Base-by-base conservation (phyloP, 768 basidiomycete species). In the Tricholoma terreum region DNA sequence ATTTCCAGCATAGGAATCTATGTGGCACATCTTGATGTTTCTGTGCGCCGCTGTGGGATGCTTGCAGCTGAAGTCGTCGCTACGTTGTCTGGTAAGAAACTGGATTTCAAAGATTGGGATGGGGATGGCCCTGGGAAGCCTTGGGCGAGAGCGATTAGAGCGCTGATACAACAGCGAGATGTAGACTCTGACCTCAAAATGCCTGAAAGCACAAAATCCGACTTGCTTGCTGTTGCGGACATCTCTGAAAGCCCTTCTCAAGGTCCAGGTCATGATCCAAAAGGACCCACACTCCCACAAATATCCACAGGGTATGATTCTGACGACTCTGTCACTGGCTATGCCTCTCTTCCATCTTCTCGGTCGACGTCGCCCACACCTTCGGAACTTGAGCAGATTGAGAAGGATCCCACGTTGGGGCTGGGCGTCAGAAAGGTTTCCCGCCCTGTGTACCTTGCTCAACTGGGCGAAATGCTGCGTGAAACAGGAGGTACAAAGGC, bases 21-120 rank as follows among this genome's bases (percentile, higher is more conserved):
- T 65, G 84, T 99, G 45, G 79, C 79, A 0, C 92, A 96, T 70
- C 72, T 86, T 6, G 92, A 96, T 53, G 72, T 77, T 1, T 78
- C 85, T 3, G 80, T 97, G 17, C 86, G 96, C 3, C 81, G 87
- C 22, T 90, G 93, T 62, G 97, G 97, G 3, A 96, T 99, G 94
- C 80, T 98, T 33, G 85, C 84, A 0, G 96, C 91, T 0, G 96
- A 99, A 71, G 76, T 88, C 15, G 80, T 89, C 8, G 90, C 92
- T 0, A 73, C 76, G 5, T 75, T 76, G 24, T 77, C 77, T 12
- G 81, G 84, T 6, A 89, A 89, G 67, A 80, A 79, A 49, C 76
- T 98, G 19, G 77, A 84, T 56, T 98, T 99, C 61, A 86, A 82
- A 0, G 84, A 81, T 38, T 97, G 95, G 95, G 87, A 90, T 7